Base-by-base conservation (phyloP, 352 stramenopile species). In the Elongisporangium anandrum region DNA sequence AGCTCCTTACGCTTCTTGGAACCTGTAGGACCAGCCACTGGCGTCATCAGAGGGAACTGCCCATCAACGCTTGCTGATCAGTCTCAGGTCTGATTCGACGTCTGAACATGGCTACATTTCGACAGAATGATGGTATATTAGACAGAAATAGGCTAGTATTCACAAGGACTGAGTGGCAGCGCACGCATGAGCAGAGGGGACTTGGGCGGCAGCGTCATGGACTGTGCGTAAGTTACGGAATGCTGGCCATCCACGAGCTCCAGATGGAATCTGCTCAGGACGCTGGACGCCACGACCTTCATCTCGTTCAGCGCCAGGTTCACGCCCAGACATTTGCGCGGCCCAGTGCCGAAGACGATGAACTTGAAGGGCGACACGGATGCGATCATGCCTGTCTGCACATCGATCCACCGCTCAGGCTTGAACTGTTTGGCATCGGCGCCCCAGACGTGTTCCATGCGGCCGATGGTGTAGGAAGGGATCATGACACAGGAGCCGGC, bases 191-290 rank as follows among this genome's bases (percentile, higher is more conserved):
- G 59, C 50, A 83, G 29, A 12, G 57, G 52, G 4, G 72, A 69
- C 52, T 84, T 81, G 24, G 79, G 62, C 0, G 69, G 70, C 26
- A 86, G 50, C 56, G 73, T 81, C 20, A 86, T 64, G 3, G 77
- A 75, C 58, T 71, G 64, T 6, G 52, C 48, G 55, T 85, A 87
- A 45, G 67, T 73, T 56, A 75, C 72, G 17, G 61, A 52, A 47
- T 72, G 65, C 2, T 77, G 70, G 45, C 84, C 67, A 13, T 66
- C 70, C 13, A 75, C 64, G 8, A 68, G 71, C 45, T 68, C 66
- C 4, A 87, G 66, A 45, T 86, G 65, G 48, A 85, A 85, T 17
- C 70, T 64, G 58, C 66, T 79, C 39, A 73, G 54, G 22, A 92
- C 34, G 15, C 72, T 68, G 7, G 70, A 63, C 4, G 67, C 47